A percentile compares a stretch with the other conserved stretches of the same genome.
Conservation (phyloP, 2,329 filamentous ascomycete genomes). For the Diaporthe nobilis region DNA sequence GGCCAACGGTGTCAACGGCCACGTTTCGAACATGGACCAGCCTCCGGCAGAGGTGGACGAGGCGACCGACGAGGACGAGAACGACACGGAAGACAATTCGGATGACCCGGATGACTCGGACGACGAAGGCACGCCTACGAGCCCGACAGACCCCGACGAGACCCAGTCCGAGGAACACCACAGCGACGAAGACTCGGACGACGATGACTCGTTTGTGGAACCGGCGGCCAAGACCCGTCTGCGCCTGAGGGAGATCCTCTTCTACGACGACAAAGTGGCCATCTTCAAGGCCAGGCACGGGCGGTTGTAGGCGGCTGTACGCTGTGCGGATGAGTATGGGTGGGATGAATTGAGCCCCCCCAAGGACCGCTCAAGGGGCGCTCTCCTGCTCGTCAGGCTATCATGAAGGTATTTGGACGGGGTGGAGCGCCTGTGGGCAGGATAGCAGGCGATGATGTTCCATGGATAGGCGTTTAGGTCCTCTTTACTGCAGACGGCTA, state of each 20-base stretch:
- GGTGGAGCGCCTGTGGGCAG: not conserved
- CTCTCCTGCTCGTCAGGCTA: not conserved
- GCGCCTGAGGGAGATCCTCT: slow-evolving; percentile 82
- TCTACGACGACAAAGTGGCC: slow-evolving; percentile 86
- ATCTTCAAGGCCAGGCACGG: slow-evolving; percentile 84
- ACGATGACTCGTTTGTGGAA: slow-evolving; percentile 65
- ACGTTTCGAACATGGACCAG: slow-evolving; percentile 41
- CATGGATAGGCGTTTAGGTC: not conserved
- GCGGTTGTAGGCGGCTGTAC: slow-evolving; percentile 51
- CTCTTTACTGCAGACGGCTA: not conserved
- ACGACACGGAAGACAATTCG: slow-evolving; percentile 51
- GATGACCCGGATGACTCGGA: slow-evolving; percentile 63
- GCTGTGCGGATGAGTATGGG: not conserved
- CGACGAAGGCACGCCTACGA: slow-evolving; percentile 46
- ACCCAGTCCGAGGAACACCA: slow-evolving; percentile 52
- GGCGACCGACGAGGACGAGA: slow-evolving; percentile 50
- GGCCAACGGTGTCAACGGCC: slow-evolving; percentile 39
- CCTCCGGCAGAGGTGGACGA: slow-evolving; percentile 43
- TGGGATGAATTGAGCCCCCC: not conserved
- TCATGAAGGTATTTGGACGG: not conserved
- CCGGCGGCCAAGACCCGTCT: slow-evolving; percentile 63
- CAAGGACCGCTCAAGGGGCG: not conserved
- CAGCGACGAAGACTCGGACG: slow-evolving; percentile 53
- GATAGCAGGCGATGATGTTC: not conserved
- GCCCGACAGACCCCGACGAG: slow-evolving; percentile 47